Evolutionary conservation across 2,329 filamentous ascomycete species (phyloP), one percentile per base, ranked within the genome.

Genomic region (Phaeosphaeria sp.): DNA sequence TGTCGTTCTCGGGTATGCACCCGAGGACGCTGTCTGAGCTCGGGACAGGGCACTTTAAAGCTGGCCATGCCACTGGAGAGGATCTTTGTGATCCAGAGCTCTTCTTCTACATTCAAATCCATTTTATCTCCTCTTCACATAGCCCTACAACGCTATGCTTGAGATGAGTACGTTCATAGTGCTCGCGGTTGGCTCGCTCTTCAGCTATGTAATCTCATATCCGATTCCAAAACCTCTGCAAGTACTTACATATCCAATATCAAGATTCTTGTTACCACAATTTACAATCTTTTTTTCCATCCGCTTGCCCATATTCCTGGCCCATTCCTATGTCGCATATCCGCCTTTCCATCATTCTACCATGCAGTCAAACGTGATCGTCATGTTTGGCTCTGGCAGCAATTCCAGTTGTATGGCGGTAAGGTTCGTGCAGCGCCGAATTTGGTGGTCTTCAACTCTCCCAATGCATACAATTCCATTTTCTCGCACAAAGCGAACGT

Each of bases 381-480:
- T 11, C 64, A 67, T 43, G 49, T 65, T 18, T 67, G 64, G 64
- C 47, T 60, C 10, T 61, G 52, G 56, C 54, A 56, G 39, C 51
- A 43, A 43, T 58, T 58, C 39, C 55, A 58, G 49, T 33, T 58
- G n/a, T 54, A 58, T n/a, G 50, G 55, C 36, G 33, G 46, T n/a
- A 58, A 61, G 21, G 46, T 65, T 20, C 63, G 63, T 4, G 50
- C 59, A 20, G 42, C 53, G 20, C 63, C 58, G 15, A 60, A 64
- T 21, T 20, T 56, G 61, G 77, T 95, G 41, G 90, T 88, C 1
- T 86, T 94, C 78, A 92, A 93, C 80, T 87, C 86, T 57, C 84
- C 83, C 57, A 81, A 54, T 56, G 75, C 74, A 2, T 64, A 80
- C 41, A 74, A 77, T 43, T 74, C 75, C 22, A 80, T 82, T 60